A percentile compares a stretch with the other conserved stretches of the same genome.
phyloP scores from a whole-genome alignment of 768 basidiomycete genomes.

The Russula lepida region DNA sequence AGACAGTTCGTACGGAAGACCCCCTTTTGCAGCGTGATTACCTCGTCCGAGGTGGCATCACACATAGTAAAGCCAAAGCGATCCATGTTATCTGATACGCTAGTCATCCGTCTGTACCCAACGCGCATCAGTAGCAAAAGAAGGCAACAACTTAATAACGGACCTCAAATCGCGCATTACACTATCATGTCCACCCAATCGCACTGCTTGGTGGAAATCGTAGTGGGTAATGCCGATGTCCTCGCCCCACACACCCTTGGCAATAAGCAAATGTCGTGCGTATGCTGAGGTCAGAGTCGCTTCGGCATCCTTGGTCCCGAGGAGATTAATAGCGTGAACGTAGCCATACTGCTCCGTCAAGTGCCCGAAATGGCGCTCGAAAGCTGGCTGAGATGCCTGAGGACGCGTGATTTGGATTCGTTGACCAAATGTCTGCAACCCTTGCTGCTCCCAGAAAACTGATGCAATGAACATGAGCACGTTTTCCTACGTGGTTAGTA shows the following conservation, averaged over 20 bases:
- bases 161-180: constrained; percentile 68
- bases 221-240: constrained; percentile 77
- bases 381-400: constrained; percentile 93
- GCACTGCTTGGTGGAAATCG: constrained; percentile 86
- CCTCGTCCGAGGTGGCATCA: constrained; percentile 52
- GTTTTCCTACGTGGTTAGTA: constrained; percentile 3
- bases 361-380: constrained; percentile 87
- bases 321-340: constrained; percentile 82
- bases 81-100: constrained; percentile 57
- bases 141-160: neutral
- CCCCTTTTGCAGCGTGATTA: constrained; percentile 84
- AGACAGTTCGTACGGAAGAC: constrained; percentile 92
- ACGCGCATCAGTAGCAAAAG: neutral
- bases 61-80: constrained; percentile 81
- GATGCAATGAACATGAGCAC: constrained; percentile 10
- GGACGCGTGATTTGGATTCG: constrained; percentile 93
- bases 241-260: constrained; percentile 53
- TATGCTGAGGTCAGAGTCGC: constrained; percentile 76
- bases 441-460: constrained; percentile 99
- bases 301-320: constrained; percentile 91
- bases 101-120: constrained; percentile 47
- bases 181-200: constrained; percentile 78
- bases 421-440: constrained; percentile 88
- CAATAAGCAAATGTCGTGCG: constrained; percentile 64
- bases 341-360: constrained; percentile 80